Base-by-base conservation (phyloP, 2,329 filamentous ascomycete species). In the Cordyceps militaris region DNA sequence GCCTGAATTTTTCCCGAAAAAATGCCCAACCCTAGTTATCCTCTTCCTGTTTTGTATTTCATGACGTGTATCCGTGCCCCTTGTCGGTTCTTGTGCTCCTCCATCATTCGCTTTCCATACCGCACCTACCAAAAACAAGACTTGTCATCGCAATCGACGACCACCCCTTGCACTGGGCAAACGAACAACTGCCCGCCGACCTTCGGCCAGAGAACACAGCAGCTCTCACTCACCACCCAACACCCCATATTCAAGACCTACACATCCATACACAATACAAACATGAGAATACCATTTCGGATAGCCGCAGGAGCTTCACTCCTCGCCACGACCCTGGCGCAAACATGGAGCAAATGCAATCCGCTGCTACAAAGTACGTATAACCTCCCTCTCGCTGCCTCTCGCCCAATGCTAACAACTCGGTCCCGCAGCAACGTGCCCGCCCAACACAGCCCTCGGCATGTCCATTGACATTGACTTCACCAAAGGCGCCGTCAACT, bases 381-480 rank as follows among this genome's bases (percentile, higher is more conserved):
- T 10, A 9, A 4, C 16, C 23, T 44, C 50, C 24, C 21, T 46
- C n/a, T 38, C 44, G 24, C 48, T 53, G 48, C 44, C 21, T 34
- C 16, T 6, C 26, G 11, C 46, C 16, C 47, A 32, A 36, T n/a
- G 40, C 60, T 59, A 51, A 61, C 53, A 34, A 21, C 23, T 24
- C 30, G 19, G 1, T 24, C 16, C 36, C 58, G 62, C 66, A 77
- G 73, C 76, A 75, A 79, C 75, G 60, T 97, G 93, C 67, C 82
- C 88, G 6, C 71, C 89, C 54, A 78, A 97, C 69, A 84, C 89
- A 8, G 93, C 91, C 0, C 82, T 97, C 4, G 91, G 90, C 58
- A 89, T 84, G 76, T 82, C 88, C n/a, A 86, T 92, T 65, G 80
- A 83, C 61, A 86, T 94, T 72, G 90, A 97, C 75, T 96, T 97